Base-by-base conservation (phyloP, 345 rosid genomes). In the Sisymbrium altissimum region DNA sequence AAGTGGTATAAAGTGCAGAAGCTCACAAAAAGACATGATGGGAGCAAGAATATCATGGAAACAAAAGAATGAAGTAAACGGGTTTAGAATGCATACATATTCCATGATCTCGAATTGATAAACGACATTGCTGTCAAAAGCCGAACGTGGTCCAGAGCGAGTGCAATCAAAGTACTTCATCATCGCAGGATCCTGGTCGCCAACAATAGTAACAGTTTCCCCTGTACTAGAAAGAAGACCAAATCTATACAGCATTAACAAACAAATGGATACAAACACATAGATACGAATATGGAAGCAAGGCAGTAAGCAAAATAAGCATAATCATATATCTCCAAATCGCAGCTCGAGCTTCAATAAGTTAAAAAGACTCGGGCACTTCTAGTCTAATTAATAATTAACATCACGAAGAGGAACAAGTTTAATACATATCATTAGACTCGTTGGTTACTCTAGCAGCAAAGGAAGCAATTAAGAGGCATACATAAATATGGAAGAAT, bases 71-170 rank as follows among this genome's bases (percentile, higher is more conserved):
- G 54, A 19, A 35, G 6, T 17, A 19, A 70, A 64, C 4, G 4
- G 46, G 35, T 57, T 17, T 25, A 33, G 58, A 33, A 57, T 15
- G 57, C 93, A 36, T 81, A 95, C 97, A 80, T 88, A 95, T 90
- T 95, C 99, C 97, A 95, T 95, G 57, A 83, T 85, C 89, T 92
- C 97, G 72, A 92, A 95, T 72, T 95, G 97, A 67, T 83, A 90
- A 79, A 95, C 99, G 70, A 95, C 97, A 63, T 88, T 84, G 85
- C 84, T 84, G 69, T 92, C 99, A 73, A 95, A 95, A 68, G 97
- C 88, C 0, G 97, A 87, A 29, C 97, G 99, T 1, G 97, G 96
- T 55, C 97, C 97, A 0, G 97, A 88, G 66, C 96, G 92, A 35
- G 92, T 92, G 81, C 97, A 95, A 72, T 95, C 99, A 62, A 95